Base-by-base conservation (phyloP, 352 stramenopile genomes). In the Globisporangium irregulare region DNA sequence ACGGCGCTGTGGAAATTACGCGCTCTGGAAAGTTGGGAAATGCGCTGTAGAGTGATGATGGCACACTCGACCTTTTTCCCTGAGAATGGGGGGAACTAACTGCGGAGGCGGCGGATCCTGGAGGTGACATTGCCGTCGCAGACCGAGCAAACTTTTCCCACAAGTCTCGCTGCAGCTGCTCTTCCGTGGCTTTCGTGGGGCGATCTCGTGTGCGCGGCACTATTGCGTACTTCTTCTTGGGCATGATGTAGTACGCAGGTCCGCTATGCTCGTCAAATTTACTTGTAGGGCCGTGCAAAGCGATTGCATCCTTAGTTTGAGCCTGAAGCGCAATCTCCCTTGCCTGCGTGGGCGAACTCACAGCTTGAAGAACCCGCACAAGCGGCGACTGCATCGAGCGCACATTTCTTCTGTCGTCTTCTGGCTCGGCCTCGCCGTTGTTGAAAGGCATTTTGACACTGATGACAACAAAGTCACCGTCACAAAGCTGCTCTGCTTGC, bases 161-260 rank as follows among this genome's bases (percentile, higher is more conserved):
- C 4, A 86, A 66, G 20, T 81, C 71, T 1, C 67, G 22, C 15
- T 86, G 81, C 14, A 80, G 69, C 0, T 62, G 46, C 64, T 85
- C 76, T 38, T 89, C 77, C 0, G 69, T 57, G 7, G 58, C 36
- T 54, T 73, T 74, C 0, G 61, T 65, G n/a, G 67, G 68, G 12
- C 56, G 3, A 38, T 25, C 53, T 9, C 25, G 36, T 2, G 67
- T 43, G 12, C 70, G 72, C 10, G 82, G 80, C 36, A 86, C 46
- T 7, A 87, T 20, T 1, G 80, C 78, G 48, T 81, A 89, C 9
- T 76, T 73, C 25, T 74, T 81, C 46, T 80, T 68, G 1, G 69
- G 61, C 12, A 89, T 38, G 0, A 75, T 29, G 64, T 73, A 87
- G 41, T 74, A 77, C 10, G 41, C 36, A 18, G 18, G 43, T 64